Evolutionary conservation across 257 asterid genomes (phyloP).

Genomic region (Nicotiana otophora): DNA sequence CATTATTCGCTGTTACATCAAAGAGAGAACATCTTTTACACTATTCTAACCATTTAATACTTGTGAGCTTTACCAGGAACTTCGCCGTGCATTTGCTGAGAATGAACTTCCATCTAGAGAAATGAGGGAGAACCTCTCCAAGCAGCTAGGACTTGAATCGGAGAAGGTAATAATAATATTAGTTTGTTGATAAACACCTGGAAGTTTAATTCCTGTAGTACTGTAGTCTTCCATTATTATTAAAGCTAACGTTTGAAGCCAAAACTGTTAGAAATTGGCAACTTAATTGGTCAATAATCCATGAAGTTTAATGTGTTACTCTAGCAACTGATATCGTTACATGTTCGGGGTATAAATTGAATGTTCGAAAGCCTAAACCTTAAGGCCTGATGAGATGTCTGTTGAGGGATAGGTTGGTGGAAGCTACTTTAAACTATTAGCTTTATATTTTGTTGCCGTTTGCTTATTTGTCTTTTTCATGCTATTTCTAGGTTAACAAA

Average conservation of each 20-base stretch:
- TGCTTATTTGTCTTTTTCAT: conserved; percentile 14
- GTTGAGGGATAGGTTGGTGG: background rate
- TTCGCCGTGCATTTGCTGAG: conserved; percentile 76
- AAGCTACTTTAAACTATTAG: background rate
- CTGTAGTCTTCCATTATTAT: background rate
- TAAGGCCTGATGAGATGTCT: background rate
- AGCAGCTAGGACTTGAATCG: conserved; percentile 70
- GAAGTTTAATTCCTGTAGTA: conserved; percentile 1
- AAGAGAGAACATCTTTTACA: background rate
- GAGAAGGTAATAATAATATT: conserved; percentile 61
- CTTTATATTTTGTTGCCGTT: conserved; percentile 1
- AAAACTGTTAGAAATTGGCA: background rate
- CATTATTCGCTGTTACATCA: background rate
- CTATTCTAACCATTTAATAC: conserved; percentile 18
- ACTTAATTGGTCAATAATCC: background rate
- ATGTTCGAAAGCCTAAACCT: background rate
- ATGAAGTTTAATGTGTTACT: too few relatives aligned
- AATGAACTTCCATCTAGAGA: conserved; percentile 89
- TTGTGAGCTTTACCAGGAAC: conserved; percentile 55
- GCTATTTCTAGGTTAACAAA: conserved; percentile 74
- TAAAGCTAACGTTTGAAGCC: background rate
- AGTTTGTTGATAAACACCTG: conserved; percentile 6
- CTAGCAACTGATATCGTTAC: too few relatives aligned
- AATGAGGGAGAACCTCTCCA: conserved; percentile 58
- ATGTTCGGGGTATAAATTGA: background rate